Evolutionary conservation across 2,329 filamentous ascomycete genomes (phyloP).

Genomic region (Pezicula rhizophila): DNA sequence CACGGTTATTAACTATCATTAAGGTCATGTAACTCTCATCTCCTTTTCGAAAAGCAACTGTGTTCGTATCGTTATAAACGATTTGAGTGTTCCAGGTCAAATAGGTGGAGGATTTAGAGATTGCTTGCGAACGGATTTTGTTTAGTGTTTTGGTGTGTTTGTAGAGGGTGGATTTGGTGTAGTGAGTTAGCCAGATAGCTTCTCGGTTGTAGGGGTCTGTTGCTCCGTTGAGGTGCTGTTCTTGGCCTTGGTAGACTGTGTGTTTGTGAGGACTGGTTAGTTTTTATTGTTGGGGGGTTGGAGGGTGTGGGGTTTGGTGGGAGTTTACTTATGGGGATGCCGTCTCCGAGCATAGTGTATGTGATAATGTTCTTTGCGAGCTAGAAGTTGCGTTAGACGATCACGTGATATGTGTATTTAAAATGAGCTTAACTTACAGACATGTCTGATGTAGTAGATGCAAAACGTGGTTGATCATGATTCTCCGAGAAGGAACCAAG

Average conservation of each 20-base stretch:
- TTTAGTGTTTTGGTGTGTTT: constrained; percentile 24
- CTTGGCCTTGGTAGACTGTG: constrained; percentile 45
- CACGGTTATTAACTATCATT: constrained; percentile 33
- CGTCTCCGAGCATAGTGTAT: constrained; percentile 42
- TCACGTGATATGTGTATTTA: neutral
- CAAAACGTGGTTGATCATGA: constrained; percentile 36
- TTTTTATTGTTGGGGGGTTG: neutral
- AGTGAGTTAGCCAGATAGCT: constrained; percentile 35
- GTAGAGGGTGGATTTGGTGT: constrained; percentile 33
- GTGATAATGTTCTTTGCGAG: constrained; percentile 39
- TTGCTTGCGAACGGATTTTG: constrained; percentile 11
- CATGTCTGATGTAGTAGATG: constrained; percentile 18
- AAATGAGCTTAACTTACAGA: constrained; percentile 2
- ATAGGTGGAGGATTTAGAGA: constrained; percentile 6
- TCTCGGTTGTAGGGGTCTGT: constrained; percentile 36
- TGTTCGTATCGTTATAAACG: constrained; percentile 10
- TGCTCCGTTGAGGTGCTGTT: constrained; percentile 39
- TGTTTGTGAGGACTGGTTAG: neutral
- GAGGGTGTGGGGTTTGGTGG: neutral
- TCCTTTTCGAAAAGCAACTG: constrained; percentile 12
- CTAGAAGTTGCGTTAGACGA: constrained; percentile 1
- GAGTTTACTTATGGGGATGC: constrained; percentile 36
- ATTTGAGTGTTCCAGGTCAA: constrained; percentile 6
- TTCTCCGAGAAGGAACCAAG: constrained; percentile 36
- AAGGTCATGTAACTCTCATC: constrained; percentile 7